Conservation (phyloP, 176 grass and related monocot species). For the Ampelocalamus luodianensis region DNA sequence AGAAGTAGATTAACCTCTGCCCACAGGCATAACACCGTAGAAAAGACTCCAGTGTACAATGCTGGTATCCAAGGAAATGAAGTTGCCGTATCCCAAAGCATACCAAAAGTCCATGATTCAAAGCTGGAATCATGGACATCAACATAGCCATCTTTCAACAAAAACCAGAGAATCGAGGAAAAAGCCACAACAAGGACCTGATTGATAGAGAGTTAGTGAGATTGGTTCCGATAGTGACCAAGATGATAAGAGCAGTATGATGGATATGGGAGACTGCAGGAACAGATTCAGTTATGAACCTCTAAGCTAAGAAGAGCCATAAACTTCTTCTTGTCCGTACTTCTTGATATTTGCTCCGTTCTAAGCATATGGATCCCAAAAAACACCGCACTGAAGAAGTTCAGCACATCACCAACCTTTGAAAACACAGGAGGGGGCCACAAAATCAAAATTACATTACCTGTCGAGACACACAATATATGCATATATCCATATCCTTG, state of each 20-base stretch:
- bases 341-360: slow-evolving; percentile 86
- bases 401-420: slow-evolving; percentile 82
- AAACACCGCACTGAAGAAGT: slow-evolving; percentile 77
- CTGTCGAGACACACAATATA: background rate
- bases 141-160: slow-evolving; percentile 63
- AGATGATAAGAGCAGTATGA: background rate
- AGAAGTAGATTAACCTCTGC: slow-evolving; percentile 64
- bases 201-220: slow-evolving; percentile 41
- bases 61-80: slow-evolving; percentile 98
- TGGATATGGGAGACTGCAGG: background rate
- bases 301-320: slow-evolving; percentile 77
- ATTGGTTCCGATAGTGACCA: background rate
- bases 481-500: background rate
- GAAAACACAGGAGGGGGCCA: background rate
- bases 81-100: slow-evolving; percentile 59
- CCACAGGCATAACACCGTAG: slow-evolving; percentile 90
- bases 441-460: background rate
- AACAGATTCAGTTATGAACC: slow-evolving; percentile 43
- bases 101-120: slow-evolving; percentile 54
- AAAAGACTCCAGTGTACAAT: slow-evolving; percentile 83
- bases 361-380: slow-evolving; percentile 95
- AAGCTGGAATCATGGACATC: slow-evolving; percentile 53
- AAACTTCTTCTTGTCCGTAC: slow-evolving; percentile 79
- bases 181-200: slow-evolving; percentile 84
- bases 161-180: slow-evolving; percentile 76